phyloP scores from a whole-genome alignment of 2,329 filamentous ascomycete genomes.

The Fusarium sp. region DNA sequence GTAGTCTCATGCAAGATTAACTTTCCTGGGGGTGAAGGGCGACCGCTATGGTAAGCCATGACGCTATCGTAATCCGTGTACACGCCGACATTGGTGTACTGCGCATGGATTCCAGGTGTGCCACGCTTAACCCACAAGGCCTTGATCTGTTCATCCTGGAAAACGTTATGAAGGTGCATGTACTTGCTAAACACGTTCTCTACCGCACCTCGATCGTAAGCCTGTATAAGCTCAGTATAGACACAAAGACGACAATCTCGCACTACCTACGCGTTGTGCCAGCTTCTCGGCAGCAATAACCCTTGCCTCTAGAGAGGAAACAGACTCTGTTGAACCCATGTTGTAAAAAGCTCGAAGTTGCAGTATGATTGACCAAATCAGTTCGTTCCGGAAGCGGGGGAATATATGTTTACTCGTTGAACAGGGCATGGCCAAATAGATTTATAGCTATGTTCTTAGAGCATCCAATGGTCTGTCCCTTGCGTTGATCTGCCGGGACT shows the following conservation, averaged over 20 bases:
- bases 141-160: neutral
- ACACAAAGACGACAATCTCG: too few relatives aligned
- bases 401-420: too few relatives aligned
- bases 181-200: conserved; percentile 1
- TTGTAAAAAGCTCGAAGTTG: neutral
- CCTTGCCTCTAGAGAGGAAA: neutral
- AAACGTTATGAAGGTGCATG: neutral
- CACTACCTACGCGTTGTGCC: neutral
- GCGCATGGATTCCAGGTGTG: neutral
- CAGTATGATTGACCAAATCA: neutral
- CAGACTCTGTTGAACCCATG: neutral
- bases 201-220: neutral
- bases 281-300: neutral
- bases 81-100: neutral
- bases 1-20: neutral
- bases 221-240: rapidly evolving
- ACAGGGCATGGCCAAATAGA: too few relatives aligned
- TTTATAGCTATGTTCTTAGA: too few relatives aligned
- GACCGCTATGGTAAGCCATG: neutral
- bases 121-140: neutral
- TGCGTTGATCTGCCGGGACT: too few relatives aligned
- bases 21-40: neutral
- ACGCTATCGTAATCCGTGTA: neutral
- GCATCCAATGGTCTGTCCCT: too few relatives aligned
- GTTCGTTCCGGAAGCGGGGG: too few relatives aligned